Evolutionary conservation across 1,139 yeast species (phyloP), one percentile per base, ranked within the genome.

Genomic region (Magnusiomyces ingens): DNA sequence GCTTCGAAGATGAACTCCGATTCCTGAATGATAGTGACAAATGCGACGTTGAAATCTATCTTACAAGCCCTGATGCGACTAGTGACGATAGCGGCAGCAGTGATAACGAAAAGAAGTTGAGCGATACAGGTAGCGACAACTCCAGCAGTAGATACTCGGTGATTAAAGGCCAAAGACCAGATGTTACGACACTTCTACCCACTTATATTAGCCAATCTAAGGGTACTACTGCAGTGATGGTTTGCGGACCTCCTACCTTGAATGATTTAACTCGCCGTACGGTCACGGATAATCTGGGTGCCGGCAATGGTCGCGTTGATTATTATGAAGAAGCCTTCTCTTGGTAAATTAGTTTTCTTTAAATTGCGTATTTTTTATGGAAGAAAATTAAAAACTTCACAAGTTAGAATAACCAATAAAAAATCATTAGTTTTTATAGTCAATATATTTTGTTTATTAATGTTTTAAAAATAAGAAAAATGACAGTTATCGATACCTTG

Each of bases 1-100:
- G 82, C 81, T 80, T 81, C 65, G 67, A 68, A 52, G 72, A 75
- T 36, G 84, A 82, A 58, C 67, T 82, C 29, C 52, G 64, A 35
- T 62, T 65, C 3, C 64, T 80, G 55, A 63, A 49, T 3, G 11
- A 50, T 5, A 48, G 57, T 13, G 51, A 63, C 50, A 57, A 64
- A 32, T 69, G 75, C 48, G 71, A 71, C 67, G 56, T 65, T 3
- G 67, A 69, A 2, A 65, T 82, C 1, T 78, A 71, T 22, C 11
- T 38, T 21, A 36, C 50, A 12, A 36, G 35, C 13, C 37, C 17
- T 2, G n/a, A 42, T 5, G 40, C 26, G 5, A 42, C 29, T 18
- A 19, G 15, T 17, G 15, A 21, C 13, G 22, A 42, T 12, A 12
- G 19, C 13, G 32, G 11, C 13, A 3, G 8, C 15, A 13, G 22